Conservation (phyloP, 768 basidiomycete species). For the Pisolithus tinctorius region DNA sequence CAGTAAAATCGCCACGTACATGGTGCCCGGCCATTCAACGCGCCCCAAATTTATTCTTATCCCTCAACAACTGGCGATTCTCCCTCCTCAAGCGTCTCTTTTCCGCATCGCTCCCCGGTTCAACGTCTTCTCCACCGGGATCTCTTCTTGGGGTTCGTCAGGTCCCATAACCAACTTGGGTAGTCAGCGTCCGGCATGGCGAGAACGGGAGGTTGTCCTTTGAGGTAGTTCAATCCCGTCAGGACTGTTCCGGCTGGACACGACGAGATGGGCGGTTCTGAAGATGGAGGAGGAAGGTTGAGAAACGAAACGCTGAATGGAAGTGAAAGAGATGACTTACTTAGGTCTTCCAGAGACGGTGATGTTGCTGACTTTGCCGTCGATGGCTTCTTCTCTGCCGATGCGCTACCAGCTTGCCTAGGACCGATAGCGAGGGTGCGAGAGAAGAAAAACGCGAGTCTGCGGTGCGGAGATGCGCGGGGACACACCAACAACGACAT, state of each 20-base stretch:
- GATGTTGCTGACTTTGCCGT: conserved; percentile 1
- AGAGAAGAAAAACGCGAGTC: conserved; percentile 2
- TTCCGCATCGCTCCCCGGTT: conserved; percentile 59
- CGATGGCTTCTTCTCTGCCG: conserved; percentile 2
- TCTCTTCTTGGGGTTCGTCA: conserved; percentile 49
- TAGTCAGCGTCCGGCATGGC: conserved; percentile 80
- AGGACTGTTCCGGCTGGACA: conserved; percentile 70
- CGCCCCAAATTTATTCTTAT: conserved; percentile 80
- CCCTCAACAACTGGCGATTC: conserved; percentile 68
- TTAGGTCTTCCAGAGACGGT: conserved; percentile 8
- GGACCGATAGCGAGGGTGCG: conserved; percentile 11
- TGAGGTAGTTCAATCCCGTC: conserved; percentile 77
- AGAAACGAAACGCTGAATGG: not conserved
- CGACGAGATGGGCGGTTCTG: conserved; percentile 42
- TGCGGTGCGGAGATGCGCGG: conserved; percentile 9
- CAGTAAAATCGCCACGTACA: no score
- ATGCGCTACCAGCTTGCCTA: not conserved
- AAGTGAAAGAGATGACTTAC: conserved; percentile 10
- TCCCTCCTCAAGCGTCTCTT: conserved; percentile 49
- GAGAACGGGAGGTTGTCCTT: conserved; percentile 70
- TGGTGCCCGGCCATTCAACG: conserved; percentile 36
- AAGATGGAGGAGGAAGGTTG: not conserved
- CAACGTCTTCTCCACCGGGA: conserved; percentile 58
- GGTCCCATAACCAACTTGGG: conserved; percentile 84
- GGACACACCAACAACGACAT: conserved; percentile 15